A percentile compares a stretch with the other conserved stretches of the same genome.
Conservation (phyloP, 2,329 filamentous ascomycete genomes). For the Penicillium sp. region DNA sequence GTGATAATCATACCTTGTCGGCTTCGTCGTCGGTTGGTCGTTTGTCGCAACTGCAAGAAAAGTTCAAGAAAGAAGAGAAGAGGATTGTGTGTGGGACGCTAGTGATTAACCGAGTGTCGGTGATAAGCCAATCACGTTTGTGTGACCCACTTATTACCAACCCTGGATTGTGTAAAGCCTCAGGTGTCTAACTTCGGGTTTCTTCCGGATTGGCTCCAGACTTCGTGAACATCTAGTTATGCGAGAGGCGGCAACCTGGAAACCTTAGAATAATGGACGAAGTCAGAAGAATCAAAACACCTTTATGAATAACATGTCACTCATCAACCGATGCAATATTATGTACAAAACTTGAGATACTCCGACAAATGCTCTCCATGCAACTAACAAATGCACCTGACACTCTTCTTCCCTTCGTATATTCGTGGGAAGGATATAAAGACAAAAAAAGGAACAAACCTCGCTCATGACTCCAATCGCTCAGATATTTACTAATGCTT, state of each 20-base stretch:
- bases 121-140: constrained; percentile 24
- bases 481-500: background rate
- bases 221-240: no score
- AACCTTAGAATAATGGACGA: background rate
- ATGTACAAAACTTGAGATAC: background rate
- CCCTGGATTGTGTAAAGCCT: background rate
- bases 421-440: background rate
- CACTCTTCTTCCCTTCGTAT: background rate
- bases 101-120: constrained; percentile 41
- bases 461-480: background rate
- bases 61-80: constrained; percentile 35
- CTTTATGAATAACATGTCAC: background rate
- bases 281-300: background rate
- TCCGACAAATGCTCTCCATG: background rate
- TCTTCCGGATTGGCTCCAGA: background rate
- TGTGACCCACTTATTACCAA: background rate
- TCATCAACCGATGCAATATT: background rate
- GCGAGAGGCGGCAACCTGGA: background rate
- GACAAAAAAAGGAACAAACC: background rate
- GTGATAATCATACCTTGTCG: constrained; percentile 43
- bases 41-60: constrained; percentile 37
- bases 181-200: background rate
- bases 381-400: background rate
- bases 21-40: constrained; percentile 46
- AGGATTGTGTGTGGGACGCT: constrained; percentile 46